A percentile compares a stretch with the other conserved stretches of the same genome.
phyloP scores from a whole-genome alignment of 106 monocot genomes.

The Dendrobium officinale region DNA sequence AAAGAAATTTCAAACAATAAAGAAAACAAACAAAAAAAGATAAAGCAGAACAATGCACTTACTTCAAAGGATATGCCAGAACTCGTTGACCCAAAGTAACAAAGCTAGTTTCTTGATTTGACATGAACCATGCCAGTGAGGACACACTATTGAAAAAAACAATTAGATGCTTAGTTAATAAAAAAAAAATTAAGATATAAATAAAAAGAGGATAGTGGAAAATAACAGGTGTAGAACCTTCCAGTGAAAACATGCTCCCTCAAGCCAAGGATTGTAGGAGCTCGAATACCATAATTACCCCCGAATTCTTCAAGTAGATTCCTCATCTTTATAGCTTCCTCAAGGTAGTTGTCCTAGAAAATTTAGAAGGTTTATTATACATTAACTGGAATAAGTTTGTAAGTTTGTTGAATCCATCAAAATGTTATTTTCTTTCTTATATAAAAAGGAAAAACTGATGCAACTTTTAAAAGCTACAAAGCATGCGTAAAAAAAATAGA shows the following conservation, averaged over 20 bases:
- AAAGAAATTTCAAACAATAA: neutral
- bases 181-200: neutral
- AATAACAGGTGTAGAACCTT: conserved; percentile 41
- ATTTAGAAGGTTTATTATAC: neutral
- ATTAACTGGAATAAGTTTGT: neutral
- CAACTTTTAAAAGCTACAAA: neutral
- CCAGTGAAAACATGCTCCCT: conserved; percentile 98
- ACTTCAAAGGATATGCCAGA: conserved; percentile 91
- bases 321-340: conserved; percentile 96
- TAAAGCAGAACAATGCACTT: conserved; percentile 17
- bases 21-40: neutral
- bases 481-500: too few species aligned
- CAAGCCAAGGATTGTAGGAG: conserved; percentile 88
- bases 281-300: conserved; percentile 54
- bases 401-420: neutral
- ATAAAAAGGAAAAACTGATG: neutral
- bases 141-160: conserved; percentile 55
- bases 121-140: conserved; percentile 92
- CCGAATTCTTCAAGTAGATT: conserved; percentile 94
- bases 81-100: conserved; percentile 95
- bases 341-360: conserved; percentile 86
- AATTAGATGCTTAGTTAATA: neutral
- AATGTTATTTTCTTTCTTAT: neutral
- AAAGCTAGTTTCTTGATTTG: conserved; percentile 99
- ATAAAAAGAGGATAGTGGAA: neutral